phyloP scores from a whole-genome alignment of 805 yeast genomes.

The Candida morakotiae region DNA sequence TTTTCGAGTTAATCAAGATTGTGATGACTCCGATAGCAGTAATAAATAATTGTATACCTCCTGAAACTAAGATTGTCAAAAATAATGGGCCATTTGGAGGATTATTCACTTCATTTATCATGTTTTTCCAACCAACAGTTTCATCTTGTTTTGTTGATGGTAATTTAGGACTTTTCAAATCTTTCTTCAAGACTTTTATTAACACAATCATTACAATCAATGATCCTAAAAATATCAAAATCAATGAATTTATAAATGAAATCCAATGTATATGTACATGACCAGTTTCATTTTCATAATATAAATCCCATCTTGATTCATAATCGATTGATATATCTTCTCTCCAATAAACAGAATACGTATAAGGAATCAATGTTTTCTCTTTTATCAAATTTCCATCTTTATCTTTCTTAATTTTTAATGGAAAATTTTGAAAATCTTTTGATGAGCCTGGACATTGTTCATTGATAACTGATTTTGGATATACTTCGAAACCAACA shows the following conservation, averaged over 20 bases:
- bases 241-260: slow-evolving; percentile 67
- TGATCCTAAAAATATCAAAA: slow-evolving; percentile 58
- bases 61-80: slow-evolving; percentile 57
- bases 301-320: slow-evolving; percentile 70
- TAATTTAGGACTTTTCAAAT: slow-evolving; percentile 9
- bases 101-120: slow-evolving; percentile 50
- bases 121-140: slow-evolving; percentile 46
- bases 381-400: slow-evolving; percentile 21
- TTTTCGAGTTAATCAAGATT: slow-evolving; percentile 40
- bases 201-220: slow-evolving; percentile 63
- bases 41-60: slow-evolving; percentile 71
- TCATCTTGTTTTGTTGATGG: slow-evolving; percentile 9
- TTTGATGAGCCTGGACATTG: slow-evolving; percentile 74
- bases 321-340: slow-evolving; percentile 68
- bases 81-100: slow-evolving; percentile 46
- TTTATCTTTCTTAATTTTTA: slow-evolving; percentile 35
- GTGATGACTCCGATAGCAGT: slow-evolving; percentile 59
- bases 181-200: slow-evolving; percentile 44
- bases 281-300: slow-evolving; percentile 48
- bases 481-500: slow-evolving; percentile 89
- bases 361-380: slow-evolving; percentile 58
- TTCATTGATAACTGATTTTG: slow-evolving; percentile 65
- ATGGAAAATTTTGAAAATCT: slow-evolving; percentile 52
- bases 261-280: slow-evolving; percentile 66
- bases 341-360: slow-evolving; percentile 86